Base-by-base conservation (phyloP, 257 asterid species). In the Rauvolfia tetraphylla region DNA sequence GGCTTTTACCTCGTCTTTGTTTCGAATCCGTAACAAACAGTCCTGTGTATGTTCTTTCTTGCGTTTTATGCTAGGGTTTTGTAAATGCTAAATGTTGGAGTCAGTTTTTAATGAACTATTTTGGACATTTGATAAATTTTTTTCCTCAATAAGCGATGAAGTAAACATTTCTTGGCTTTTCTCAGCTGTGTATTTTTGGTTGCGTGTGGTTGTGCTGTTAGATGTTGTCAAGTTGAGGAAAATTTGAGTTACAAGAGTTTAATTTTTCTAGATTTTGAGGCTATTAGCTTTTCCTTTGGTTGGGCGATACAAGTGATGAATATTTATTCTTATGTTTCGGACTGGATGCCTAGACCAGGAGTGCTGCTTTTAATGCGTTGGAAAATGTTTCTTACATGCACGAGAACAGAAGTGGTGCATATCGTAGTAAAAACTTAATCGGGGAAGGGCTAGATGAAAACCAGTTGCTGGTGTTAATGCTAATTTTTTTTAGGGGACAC, bases 41-140 rank as follows among this genome's bases (percentile, higher is more conserved):
- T 29, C 14, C 56, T 59, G 49, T 59, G 38, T 36, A 29, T 36
- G 0, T 46, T 22, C 18, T 18, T 3, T 42, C 39, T 58, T n/a
- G 9, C 14, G 46, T 54, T 78, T 49, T 72, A 13, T 62, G 51
- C 25, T 76, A 69, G 68, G 76, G 68, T 68, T 53, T 73, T 65
- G 51, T 10, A 61, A 44, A 54, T 46, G 25, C 59, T 25, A 29
- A 23, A 44, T 44, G n/a, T 78, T n/a, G 9, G 9, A 22, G 15
- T 22, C 13, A 5, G 27, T 15, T 71, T 20, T 72, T n/a, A 34
- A 72, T 72, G 15, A 15, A 23, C 4, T 41, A 36, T 56, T 73
- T 38, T 20, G n/a, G 53, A 39, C 6, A 38, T 73, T 36, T n/a
- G 2, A 20, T 73, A 54, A 23, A 0, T 2, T 39, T 73, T 25